Evolutionary conservation across 2,329 filamentous ascomycete species (phyloP).

Genomic region (Ophiosphaerella herpotricha): DNA sequence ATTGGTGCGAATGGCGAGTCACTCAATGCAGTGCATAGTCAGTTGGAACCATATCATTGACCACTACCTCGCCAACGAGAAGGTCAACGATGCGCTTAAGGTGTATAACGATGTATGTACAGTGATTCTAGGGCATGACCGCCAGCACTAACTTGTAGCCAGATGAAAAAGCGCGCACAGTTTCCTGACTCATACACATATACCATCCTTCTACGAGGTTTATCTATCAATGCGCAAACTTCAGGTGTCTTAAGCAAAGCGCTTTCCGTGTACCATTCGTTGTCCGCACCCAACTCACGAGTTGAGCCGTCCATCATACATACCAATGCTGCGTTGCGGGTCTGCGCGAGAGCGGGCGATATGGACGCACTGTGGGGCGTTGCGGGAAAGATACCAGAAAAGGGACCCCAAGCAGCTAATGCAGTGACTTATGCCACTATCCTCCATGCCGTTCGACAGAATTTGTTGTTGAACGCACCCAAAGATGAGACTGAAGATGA

Average conservation of each 20-base stretch:
- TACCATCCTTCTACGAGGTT: constrained; percentile 79
- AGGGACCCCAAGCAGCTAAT: constrained; percentile 67
- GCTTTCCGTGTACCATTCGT: constrained; percentile 75
- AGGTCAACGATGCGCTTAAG: constrained; percentile 70
- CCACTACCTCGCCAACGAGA: constrained; percentile 66
- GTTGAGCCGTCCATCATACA: constrained; percentile 79
- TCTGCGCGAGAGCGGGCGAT: constrained; percentile 75
- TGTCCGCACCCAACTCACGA: constrained; percentile 65
- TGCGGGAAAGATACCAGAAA: constrained; percentile 70
- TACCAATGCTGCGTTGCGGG: constrained; percentile 83
- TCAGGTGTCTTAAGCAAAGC: constrained; percentile 69
- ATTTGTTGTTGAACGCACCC: constrained; percentile 29
- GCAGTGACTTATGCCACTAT: constrained; percentile 79
- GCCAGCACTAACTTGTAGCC: constrained; percentile 13
- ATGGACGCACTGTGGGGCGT: constrained; percentile 82
- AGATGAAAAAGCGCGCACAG: constrained; percentile 93
- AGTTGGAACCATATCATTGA: constrained; percentile 88
- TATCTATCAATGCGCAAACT: constrained; percentile 64
- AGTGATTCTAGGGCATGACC: neutral
- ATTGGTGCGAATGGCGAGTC: constrained; percentile 72
- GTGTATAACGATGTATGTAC: constrained; percentile 80
- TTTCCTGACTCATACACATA: constrained; percentile 82
- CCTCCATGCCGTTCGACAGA: constrained; percentile 69
- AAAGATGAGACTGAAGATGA: constrained; percentile 34
- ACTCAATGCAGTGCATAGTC: constrained; percentile 67